These are phyloP conservation scores for Xylaria telfairii DNA, from an alignment of 495 filamentous ascomycete species.

Conservation along the genomic window DNA sequence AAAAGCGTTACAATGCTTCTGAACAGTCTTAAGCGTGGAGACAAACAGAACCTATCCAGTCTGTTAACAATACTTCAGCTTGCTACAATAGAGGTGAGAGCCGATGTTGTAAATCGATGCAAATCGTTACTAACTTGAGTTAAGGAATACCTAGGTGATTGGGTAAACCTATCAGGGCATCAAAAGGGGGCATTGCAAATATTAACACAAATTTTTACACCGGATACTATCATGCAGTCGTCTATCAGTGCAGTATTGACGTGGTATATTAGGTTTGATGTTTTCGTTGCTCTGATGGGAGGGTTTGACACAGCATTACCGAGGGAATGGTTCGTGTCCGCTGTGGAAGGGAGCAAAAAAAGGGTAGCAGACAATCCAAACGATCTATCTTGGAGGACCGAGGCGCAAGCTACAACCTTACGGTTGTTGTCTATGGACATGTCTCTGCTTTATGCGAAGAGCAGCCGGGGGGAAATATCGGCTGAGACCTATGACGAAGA, in stretches of 20 bases:
- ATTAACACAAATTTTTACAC: constrained; percentile 77
- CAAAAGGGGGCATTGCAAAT: constrained; percentile 88
- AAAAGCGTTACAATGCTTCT: constrained; percentile 79
- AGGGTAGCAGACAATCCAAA: constrained; percentile 65
- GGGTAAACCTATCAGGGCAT: constrained; percentile 89
- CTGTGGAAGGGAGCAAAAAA: constrained; percentile 65
- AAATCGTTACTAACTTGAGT: constrained; percentile 36
- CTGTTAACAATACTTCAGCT: constrained; percentile 90
- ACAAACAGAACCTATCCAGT: constrained; percentile 74
- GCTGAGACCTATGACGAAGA: constrained; percentile 69
- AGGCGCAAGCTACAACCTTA: constrained; percentile 66
- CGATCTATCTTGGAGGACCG: constrained; percentile 68
- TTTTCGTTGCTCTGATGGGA: constrained; percentile 82
- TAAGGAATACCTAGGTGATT: constrained; percentile 94
- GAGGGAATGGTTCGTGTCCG: constrained; percentile 79
- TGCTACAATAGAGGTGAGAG: constrained; percentile 85
- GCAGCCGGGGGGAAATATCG: constrained; percentile 64
- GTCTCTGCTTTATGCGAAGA: constrained; percentile 77
- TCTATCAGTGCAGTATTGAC: constrained; percentile 71
- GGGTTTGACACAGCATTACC: constrained; percentile 75
- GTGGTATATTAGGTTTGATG: constrained; percentile 92
- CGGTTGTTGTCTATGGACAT: constrained; percentile 82
- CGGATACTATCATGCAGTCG: constrained; percentile 74
- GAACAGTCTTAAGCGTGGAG: constrained; percentile 69
- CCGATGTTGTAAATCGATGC: background rate